Percentiles rank a stretch among this genome's conserved stretches.
Conservation (phyloP, 306 rosid species). For the peach (Prunus persica) region DNA sequence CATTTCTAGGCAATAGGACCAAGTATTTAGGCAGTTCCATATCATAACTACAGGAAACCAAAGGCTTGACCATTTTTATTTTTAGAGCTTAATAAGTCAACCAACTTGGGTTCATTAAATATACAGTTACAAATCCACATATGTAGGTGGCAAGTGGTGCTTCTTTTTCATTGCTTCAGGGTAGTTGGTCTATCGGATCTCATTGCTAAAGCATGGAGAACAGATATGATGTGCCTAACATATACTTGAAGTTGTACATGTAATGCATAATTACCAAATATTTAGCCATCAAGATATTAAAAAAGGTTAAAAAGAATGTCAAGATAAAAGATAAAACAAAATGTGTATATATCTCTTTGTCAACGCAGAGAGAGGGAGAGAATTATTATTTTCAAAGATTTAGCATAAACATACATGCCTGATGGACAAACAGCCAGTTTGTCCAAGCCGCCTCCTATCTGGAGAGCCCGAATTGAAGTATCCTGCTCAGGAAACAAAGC, state of each 20-base stretch:
- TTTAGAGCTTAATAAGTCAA: neutral
- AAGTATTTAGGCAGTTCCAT: neutral
- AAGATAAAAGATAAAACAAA: neutral
- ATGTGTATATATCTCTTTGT: neutral
- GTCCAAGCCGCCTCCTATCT: constrained; percentile 56
- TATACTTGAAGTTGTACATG: neutral
- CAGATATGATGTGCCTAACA: neutral
- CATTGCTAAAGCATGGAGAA: neutral
- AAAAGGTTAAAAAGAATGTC: neutral
- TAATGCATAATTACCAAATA: neutral
- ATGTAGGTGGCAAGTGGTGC: neutral
- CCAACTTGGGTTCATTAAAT: neutral
- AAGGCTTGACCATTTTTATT: neutral
- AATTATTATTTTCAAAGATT: too few species aligned
- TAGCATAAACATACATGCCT: constrained; percentile 60
- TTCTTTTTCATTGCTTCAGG: neutral
- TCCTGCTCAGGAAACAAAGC: constrained; percentile 81
- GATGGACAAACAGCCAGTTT: constrained; percentile 67
- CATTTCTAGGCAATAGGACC: neutral
- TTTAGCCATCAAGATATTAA: neutral
- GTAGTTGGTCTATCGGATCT: neutral
- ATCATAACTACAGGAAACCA: neutral
- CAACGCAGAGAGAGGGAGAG: neutral
- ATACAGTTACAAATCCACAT: neutral
- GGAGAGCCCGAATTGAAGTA: constrained; percentile 70